Evolutionary conservation across 345 rosid genomes (phyloP), one percentile per base, ranked within the genome.

Genomic region (Litchi chinensis): DNA sequence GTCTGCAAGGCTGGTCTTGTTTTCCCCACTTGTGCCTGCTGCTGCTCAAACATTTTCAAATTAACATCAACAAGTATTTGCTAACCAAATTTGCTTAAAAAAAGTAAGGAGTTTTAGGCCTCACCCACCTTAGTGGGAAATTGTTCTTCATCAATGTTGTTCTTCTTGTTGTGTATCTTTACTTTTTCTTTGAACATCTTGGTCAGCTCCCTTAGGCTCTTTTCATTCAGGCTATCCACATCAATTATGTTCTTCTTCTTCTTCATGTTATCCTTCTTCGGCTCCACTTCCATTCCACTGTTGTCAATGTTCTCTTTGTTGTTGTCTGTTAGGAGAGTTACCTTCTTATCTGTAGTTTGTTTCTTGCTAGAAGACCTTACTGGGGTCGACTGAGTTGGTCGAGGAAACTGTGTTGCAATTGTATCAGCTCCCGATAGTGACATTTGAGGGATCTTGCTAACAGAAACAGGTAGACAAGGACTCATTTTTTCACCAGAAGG

Each of bases 171-270:
- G 7, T 41, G 11, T 48, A 85, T 67, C 65, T 73, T 10, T 13
- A 89, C 85, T 13, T 70, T 52, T 15, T 89, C 77, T 72, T 78
- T 83, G 68, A 87, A 54, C 88, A 76, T 48, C 88, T 87, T 91
- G 40, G 37, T 80, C 73, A 92, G 83, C 74, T 77, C 43, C 81
- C 93, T 89, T 32, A 86, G 24, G 76, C 97, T 92, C 73, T 56
- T 56, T 0, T 64, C 82, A 26, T 75, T 73, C 32, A 84, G 15
- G 10, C 60, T 71, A 24, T 82, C 85, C 73, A 81, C 87, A 28
- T 75, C 83, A 52, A 48, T 44, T 28, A 0, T 48, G 52, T 52
- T 77, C 73, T 77, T 85, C 43, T 70, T 77, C 68, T 78, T 82
- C 68, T 64, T 77, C 65, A 28, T 62, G 24, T 78, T 73, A 8